phyloP scores from a whole-genome alignment of 1,284 basidiomycete genomes.

The Pseudozyma hubeiensis region DNA sequence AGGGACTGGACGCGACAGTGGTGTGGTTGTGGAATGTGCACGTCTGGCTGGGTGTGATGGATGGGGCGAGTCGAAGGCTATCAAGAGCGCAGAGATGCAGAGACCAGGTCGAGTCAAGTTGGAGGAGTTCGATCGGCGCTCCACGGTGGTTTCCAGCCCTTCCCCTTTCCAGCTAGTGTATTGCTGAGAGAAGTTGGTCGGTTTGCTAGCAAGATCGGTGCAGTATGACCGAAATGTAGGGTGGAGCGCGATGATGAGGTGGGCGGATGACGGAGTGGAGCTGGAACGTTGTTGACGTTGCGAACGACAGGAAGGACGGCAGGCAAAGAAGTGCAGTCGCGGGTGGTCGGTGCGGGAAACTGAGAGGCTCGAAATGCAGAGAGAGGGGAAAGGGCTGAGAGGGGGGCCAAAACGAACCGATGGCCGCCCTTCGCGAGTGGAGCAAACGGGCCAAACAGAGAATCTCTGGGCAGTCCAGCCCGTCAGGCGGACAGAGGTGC shows the following conservation, averaged over 20 bases:
- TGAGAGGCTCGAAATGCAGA: not conserved
- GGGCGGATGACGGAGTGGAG: not conserved
- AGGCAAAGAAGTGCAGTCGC: slow-evolving; percentile 8
- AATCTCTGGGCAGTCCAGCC: too few relatives aligned
- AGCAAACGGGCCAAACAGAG: not conserved
- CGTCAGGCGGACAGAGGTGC: not conserved
- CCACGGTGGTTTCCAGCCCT: too few relatives aligned
- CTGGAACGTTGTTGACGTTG: not conserved
- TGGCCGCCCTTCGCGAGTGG: not conserved
- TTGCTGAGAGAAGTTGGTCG: too few relatives aligned
- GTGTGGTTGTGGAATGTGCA: not conserved
- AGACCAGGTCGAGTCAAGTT: not conserved
- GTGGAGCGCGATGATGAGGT: too few relatives aligned
- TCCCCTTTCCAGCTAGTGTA: too few relatives aligned
- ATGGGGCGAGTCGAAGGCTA: not conserved
- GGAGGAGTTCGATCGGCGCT: too few relatives aligned
- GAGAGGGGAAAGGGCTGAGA: not conserved
- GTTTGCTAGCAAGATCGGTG: too few relatives aligned
- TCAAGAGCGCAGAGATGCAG: not conserved
- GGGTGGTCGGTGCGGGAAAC: slow-evolving; percentile 44
- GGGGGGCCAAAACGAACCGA: slow-evolving; percentile 1
- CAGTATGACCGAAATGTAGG: not conserved
- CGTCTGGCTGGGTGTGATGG: not conserved
- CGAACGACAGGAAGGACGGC: slow-evolving; percentile 6
- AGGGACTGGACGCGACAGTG: not conserved